A percentile compares a stretch with the other conserved stretches of the same genome.
Conservation (phyloP, 75 land plant species). For the Picea sitchensis region DNA sequence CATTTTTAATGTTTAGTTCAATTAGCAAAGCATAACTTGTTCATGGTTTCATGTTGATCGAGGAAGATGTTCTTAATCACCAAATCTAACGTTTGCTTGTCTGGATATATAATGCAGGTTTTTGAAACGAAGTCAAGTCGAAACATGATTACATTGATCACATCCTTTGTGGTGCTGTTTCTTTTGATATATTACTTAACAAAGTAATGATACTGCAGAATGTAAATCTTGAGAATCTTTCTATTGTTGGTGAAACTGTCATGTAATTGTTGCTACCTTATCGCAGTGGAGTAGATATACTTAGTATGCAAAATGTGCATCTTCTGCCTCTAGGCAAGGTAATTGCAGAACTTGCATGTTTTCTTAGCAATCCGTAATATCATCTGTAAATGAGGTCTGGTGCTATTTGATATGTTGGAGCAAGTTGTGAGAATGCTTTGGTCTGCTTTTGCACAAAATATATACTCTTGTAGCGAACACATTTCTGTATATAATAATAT, state of each 20-base stretch:
- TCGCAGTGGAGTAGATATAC: not conserved
- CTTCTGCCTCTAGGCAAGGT: not conserved
- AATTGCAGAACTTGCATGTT: not conserved
- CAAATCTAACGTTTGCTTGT: conserved; percentile 39
- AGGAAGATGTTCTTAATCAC: not conserved
- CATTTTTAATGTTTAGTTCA: not conserved
- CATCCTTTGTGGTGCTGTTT: conserved; percentile 76
- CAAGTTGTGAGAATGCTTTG: not conserved
- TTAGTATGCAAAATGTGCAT: not conserved
- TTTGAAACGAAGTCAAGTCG: conserved; percentile 85
- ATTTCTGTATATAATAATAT: not conserved
- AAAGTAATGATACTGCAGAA: conserved; percentile 20
- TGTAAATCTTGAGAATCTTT: not conserved
- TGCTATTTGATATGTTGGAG: not conserved
- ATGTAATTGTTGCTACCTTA: not conserved
- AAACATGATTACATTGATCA: conserved; percentile 69
- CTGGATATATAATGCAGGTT: conserved; percentile 39
- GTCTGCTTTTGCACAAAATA: not conserved
- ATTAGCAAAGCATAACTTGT: not conserved
- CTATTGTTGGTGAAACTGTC: not conserved
- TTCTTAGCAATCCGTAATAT: not conserved
- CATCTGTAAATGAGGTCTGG: not conserved
- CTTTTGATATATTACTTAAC: conserved; percentile 79
- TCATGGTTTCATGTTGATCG: not conserved
- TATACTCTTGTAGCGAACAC: not conserved